Base-by-base conservation (phyloP, 2,329 filamentous ascomycete species). In the Sphaerulina musiva region DNA sequence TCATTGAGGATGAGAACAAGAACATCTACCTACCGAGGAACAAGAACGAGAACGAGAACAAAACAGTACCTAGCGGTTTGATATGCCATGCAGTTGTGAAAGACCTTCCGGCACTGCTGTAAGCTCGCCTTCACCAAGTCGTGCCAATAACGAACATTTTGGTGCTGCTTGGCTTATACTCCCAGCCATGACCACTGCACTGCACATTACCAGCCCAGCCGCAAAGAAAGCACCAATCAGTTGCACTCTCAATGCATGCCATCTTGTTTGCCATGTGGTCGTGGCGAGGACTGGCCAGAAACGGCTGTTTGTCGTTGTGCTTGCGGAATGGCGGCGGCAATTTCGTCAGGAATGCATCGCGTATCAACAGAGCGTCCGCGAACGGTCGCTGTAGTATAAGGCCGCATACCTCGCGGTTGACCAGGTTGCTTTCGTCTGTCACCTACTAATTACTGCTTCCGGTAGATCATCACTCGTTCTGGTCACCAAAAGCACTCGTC, bases 391-490 rank as follows among this genome's bases (percentile, higher is more conserved):
- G 45, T 50, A 53, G 53, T 59, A 59, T 59, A 59, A 59, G 56
- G 49, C 47, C 45, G 46, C 56, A 59, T 56, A 56, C 50, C 56
- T 56, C 50, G 46, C 51, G 45, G 49, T 53, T 46, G 50, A 47
- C 46, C 46, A 50, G 51, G 47, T 46, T 48, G 53, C 51, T 52
- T 59, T 59, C 56, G 56, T 56, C 56, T 47, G 50, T 53, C 50
- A 52, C 36, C 47, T 55, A 52, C 50, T 55, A 58, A 58, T 58
- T 53, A 51, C 56, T 59, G 56, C 54, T 59, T 59, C 48, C 56
- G 56, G 56, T 49, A 48, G 56, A 59, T 56, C 54, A 53, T 56
- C 54, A 51, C 54, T 56, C 54, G 40, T 53, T 56, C 54, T 55
- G 50, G 48, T 56, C 54, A 46, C 32, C 46, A 44, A 53, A 52